These are phyloP conservation scores for Cladosporium sp. DNA, from an alignment of 2,329 filamentous ascomycete genomes.

Conservation along the genomic window DNA sequence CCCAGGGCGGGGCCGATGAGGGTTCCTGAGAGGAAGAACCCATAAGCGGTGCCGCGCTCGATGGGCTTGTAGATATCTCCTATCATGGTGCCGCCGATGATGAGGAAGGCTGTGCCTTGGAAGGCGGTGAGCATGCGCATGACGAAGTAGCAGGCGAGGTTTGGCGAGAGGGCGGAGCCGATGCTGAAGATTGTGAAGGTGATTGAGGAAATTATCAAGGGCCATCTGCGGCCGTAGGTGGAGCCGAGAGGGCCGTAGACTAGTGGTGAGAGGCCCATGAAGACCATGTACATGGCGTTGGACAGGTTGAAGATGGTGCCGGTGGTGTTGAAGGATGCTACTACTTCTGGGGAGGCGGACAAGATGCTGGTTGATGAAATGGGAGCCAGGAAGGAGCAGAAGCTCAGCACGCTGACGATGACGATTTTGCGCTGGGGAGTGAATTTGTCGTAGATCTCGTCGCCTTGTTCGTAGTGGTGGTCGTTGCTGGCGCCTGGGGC, in stretches of 20 bases:
- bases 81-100: slow-evolving; percentile 69
- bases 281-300: slow-evolving; percentile 73
- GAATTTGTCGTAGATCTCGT: slow-evolving; percentile 65
- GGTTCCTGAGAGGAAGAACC: slow-evolving; percentile 68
- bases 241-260: slow-evolving; percentile 70
- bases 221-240: slow-evolving; percentile 52
- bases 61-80: slow-evolving; percentile 58
- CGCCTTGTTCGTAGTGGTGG: slow-evolving; percentile 45
- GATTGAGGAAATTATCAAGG: slow-evolving; percentile 56
- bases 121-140: slow-evolving; percentile 75
- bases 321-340: slow-evolving; percentile 60
- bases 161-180: slow-evolving; percentile 70
- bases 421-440: slow-evolving; percentile 61
- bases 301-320: slow-evolving; percentile 70
- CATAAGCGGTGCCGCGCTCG: slow-evolving; percentile 69
- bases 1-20: slow-evolving; percentile 61
- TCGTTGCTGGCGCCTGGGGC: slow-evolving; percentile 24
- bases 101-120: slow-evolving; percentile 72
- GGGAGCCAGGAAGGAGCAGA: slow-evolving; percentile 74
- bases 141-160: slow-evolving; percentile 69
- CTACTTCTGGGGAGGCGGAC: slow-evolving; percentile 71
- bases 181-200: slow-evolving; percentile 70
- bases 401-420: slow-evolving; percentile 69
- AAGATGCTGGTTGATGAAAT: slow-evolving; percentile 73
- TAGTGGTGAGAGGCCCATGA: slow-evolving; percentile 70